Percentiles rank a stretch among this genome's conserved stretches.
Conservation (phyloP, 805 yeast genomes). For the Torulaspora delbrueckii region DNA sequence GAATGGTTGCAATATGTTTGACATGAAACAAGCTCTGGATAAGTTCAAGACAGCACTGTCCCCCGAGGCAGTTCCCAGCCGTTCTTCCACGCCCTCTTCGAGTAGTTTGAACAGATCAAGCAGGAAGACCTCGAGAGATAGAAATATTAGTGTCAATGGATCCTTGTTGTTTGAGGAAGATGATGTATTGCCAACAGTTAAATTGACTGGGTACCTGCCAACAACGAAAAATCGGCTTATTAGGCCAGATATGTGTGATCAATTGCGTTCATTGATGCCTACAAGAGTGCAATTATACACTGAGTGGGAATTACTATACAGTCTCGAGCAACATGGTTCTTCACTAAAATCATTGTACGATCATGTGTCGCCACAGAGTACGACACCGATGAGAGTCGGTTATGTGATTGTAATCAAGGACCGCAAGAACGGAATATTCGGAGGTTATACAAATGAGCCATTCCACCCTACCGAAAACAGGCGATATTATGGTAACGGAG, state of each 20-base stretch:
- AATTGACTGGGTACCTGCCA: slow-evolving; percentile 54
- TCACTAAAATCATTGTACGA: slow-evolving; percentile 74
- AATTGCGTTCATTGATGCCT: slow-evolving; percentile 69
- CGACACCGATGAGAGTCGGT: slow-evolving; percentile 50
- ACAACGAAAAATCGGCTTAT: slow-evolving; percentile 57
- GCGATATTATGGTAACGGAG: slow-evolving; percentile 88
- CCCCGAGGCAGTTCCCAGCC: slow-evolving; percentile 1
- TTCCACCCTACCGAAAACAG: slow-evolving; percentile 66
- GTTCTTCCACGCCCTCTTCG: slow-evolving; percentile 10
- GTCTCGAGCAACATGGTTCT: slow-evolving; percentile 90
- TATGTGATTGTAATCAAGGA: slow-evolving; percentile 74
- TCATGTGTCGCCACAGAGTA: slow-evolving; percentile 43
- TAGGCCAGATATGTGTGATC: slow-evolving; percentile 61
- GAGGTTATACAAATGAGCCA: slow-evolving; percentile 72
- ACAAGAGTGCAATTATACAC: slow-evolving; percentile 71
- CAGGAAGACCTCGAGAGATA: slow-evolving; percentile 1
- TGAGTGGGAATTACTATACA: slow-evolving; percentile 72
- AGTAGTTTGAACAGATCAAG: slow-evolving; percentile 1
- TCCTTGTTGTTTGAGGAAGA: slow-evolving; percentile 11
- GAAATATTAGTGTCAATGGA: not conserved
- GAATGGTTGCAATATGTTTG: slow-evolving; percentile 8
- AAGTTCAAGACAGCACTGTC: slow-evolving; percentile 16
- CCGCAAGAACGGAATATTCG: slow-evolving; percentile 58
- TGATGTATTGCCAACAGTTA: slow-evolving; percentile 51
- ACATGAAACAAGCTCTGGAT: slow-evolving; percentile 18